Conservation (phyloP, 2,329 filamentous ascomycete species). For the Cladosporium sp. region DNA sequence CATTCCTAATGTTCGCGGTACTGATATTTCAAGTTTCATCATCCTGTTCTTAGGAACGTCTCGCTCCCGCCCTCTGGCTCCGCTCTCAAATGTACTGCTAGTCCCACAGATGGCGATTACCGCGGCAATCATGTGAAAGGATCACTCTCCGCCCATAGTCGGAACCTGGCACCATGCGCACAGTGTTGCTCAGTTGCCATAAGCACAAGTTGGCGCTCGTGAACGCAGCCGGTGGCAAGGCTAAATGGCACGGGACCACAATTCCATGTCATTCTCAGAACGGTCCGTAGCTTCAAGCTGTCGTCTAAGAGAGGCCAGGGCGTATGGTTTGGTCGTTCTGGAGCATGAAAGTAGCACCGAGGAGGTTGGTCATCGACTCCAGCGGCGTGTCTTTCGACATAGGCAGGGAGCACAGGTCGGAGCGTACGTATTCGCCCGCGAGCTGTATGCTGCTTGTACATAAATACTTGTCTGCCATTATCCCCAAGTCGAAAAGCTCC, state of each 20-base stretch:
- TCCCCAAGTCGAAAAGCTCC: not conserved
- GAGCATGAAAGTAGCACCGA: not conserved
- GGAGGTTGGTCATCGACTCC: not conserved
- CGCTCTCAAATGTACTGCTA: too few species aligned
- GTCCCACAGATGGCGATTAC: too few species aligned
- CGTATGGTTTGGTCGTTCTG: too few species aligned
- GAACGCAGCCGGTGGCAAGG: too few species aligned
- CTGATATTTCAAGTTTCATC: too few species aligned
- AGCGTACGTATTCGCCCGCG: not conserved
- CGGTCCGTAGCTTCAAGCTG: too few species aligned
- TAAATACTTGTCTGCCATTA: not conserved
- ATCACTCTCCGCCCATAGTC: not conserved
- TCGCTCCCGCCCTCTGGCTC: too few species aligned
- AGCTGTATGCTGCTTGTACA: not conserved
- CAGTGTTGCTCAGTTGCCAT: not conserved
- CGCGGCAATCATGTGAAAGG: not conserved
- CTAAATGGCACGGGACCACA: too few species aligned
- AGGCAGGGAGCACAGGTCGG: not conserved
- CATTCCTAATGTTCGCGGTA: too few species aligned
- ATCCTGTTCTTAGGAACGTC: too few species aligned
- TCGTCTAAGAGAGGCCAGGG: too few species aligned
- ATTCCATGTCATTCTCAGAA: too few species aligned
- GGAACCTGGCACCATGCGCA: not conserved
- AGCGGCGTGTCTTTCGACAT: not conserved
- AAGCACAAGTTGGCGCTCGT: not conserved